Evolutionary conservation across 1,284 basidiomycete species (phyloP).

Genomic region (Agroathelia rolfsii): DNA sequence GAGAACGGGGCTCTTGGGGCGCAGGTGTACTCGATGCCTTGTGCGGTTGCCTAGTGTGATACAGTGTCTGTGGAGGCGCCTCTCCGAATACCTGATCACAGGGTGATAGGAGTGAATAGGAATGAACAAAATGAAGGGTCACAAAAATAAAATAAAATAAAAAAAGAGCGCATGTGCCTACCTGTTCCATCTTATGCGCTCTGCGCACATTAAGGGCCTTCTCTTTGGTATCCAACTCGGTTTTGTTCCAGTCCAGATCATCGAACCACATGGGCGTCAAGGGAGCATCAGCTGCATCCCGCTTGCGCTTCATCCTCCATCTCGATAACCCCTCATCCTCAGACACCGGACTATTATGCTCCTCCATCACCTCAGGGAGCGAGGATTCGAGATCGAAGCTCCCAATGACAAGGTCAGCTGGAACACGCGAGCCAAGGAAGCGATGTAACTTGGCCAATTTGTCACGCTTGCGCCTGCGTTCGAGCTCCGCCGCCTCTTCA

Average conservation of each 20-base stretch:
- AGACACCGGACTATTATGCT: too few relatives aligned
- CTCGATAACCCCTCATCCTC: slow-evolving; percentile 1
- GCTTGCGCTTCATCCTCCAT: slow-evolving; percentile 8
- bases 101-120: slow-evolving; percentile 8
- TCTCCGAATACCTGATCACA: slow-evolving; percentile 63
- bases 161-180: slow-evolving; percentile 20
- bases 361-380: too few relatives aligned
- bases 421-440: slow-evolving; percentile 69
- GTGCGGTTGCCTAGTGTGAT: slow-evolving; percentile 45
- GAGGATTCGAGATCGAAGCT: slow-evolving; percentile 25
- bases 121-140: slow-evolving; percentile 13
- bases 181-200: slow-evolving; percentile 80
- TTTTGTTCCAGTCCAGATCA: slow-evolving; percentile 51
- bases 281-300: slow-evolving; percentile 23
- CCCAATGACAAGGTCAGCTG: slow-evolving; percentile 55
- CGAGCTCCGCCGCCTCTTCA: slow-evolving; percentile 45
- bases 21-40: slow-evolving; percentile 25
- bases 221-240: slow-evolving; percentile 57
- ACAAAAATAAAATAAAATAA: slow-evolving; percentile 7
- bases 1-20: slow-evolving; percentile 13
- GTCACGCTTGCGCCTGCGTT: slow-evolving; percentile 57
- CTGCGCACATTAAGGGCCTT: slow-evolving; percentile 69
- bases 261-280: slow-evolving; percentile 39
- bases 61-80: slow-evolving; percentile 65
- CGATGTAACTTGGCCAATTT: slow-evolving; percentile 71